Evolutionary conservation across 805 yeast genomes (phyloP).

Genomic region (Wickerhamomyces xylosicus): DNA sequence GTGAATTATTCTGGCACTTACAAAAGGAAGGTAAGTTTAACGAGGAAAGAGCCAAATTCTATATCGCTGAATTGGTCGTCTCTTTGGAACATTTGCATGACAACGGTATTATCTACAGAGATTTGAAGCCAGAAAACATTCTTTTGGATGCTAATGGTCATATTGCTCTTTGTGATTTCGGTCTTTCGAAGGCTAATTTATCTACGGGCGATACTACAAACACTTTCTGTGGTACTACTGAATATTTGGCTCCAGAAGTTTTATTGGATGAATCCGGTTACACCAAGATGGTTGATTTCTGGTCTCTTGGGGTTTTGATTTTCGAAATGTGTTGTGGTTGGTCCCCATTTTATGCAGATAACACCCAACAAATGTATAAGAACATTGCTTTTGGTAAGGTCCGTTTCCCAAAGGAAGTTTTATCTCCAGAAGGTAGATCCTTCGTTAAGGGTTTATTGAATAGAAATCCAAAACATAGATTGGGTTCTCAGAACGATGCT

Average conservation of each 20-base stretch:
- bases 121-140: conserved; percentile 94
- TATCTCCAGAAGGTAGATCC: conserved; percentile 86
- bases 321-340: conserved; percentile 99
- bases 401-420: conserved; percentile 90
- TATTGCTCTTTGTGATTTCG: conserved; percentile 95
- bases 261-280: conserved; percentile 92
- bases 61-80: conserved; percentile 89
- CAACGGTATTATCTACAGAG: conserved; percentile 92
- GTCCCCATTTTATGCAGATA: conserved; percentile 98
- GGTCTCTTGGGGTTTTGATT: conserved; percentile 94
- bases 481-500: conserved; percentile 89
- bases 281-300: conserved; percentile 97
- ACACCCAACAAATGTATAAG: conserved; percentile 97
- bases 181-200: conserved; percentile 87
- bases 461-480: conserved; percentile 90
- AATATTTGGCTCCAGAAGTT: conserved; percentile 95
- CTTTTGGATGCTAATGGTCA: conserved; percentile 94
- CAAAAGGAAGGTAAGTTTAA: conserved; percentile 93
- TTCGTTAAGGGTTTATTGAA: conserved; percentile 92
- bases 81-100: conserved; percentile 94
- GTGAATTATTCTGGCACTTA: conserved; percentile 93
- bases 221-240: conserved; percentile 98
- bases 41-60: conserved; percentile 92
- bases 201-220: conserved; percentile 80
- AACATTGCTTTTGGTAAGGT: conserved; percentile 98